Evolutionary conservation across 169 alveolate genomes (phyloP), one percentile per base, ranked within the genome.

Genomic region (Pseudocohnilembus persalinus): DNA sequence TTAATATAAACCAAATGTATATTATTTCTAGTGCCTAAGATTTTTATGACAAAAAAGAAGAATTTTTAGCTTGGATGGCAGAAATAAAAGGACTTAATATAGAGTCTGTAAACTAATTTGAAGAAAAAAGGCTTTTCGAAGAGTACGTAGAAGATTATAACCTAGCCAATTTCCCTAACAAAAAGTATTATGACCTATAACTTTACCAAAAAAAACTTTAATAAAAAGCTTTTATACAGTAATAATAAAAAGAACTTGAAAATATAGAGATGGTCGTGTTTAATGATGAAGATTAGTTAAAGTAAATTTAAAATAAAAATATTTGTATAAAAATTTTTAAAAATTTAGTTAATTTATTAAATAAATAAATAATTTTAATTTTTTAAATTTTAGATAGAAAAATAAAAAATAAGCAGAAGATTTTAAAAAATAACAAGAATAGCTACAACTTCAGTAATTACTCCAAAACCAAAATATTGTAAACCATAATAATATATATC

Each of bases 121-220:
- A 89, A 79, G 92, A 90, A 83, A 89, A 88, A 74, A 75, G 81
- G 64, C 31, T 77, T 31, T 88, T 93, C 77, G 91, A 84, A 64
- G 96, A 93, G 33, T 88, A 31, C 76, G 78, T 87, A 63, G 96
- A 93, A 85, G 94, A 89, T 64, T 90, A 74, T 89, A 92, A 90
- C 77, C 88, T 93, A 15, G 94, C 93, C 16, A 88, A 94, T 15
- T 73, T 92, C 72, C 96, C 96, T 15, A 75, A 82, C 81, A 79
- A 88, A 76, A 92, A 92, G 82, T 90, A 83, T 75, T 87, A 89
- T 88, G 86, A 90, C 76, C 78, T 92, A 73, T 91, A 73, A 35
- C 29, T 75, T 26, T 90, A 90, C 77, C 80, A 83, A 35, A 49
- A 11, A 20, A 20, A 49, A 49, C 68, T 49, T 49, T 11, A 49